Evolutionary conservation across 495 filamentous ascomycete genomes (phyloP).

Genomic region (Xylaria castorea): DNA sequence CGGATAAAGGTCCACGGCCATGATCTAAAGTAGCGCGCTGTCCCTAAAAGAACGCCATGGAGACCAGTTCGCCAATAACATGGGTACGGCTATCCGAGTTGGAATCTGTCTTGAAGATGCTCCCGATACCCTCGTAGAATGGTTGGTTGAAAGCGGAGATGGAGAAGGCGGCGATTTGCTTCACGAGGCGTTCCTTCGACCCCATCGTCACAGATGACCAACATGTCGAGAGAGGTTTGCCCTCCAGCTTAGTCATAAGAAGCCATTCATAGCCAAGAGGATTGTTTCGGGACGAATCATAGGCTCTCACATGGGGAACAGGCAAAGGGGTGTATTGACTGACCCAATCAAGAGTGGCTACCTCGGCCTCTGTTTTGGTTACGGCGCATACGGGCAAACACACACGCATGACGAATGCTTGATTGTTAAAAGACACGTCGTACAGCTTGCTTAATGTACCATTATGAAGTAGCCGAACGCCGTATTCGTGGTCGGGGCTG

Average conservation of each 20-base stretch:
- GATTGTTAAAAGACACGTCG: slow-evolving; percentile 34
- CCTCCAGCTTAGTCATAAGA: slow-evolving; percentile 58
- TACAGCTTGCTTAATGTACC: slow-evolving; percentile 50
- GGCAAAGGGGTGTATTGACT: slow-evolving; percentile 55
- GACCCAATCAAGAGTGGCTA: slow-evolving; percentile 60
- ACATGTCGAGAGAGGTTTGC: slow-evolving; percentile 46
- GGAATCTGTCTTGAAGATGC: slow-evolving; percentile 37
- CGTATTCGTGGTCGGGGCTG: slow-evolving; percentile 21
- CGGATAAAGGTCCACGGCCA: slow-evolving; percentile 38
- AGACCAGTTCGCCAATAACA: slow-evolving; percentile 41
- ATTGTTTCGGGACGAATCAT: slow-evolving; percentile 53
- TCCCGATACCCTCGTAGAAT: slow-evolving; percentile 49
- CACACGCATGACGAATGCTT: slow-evolving; percentile 56
- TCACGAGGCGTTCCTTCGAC: slow-evolving; percentile 47
- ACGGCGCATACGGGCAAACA: slow-evolving; percentile 60
- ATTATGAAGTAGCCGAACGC: slow-evolving; percentile 28
- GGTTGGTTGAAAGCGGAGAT: slow-evolving; percentile 35
- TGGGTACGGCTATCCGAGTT: slow-evolving; percentile 15
- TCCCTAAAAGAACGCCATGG: slow-evolving; percentile 45
- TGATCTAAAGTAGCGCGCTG: slow-evolving; percentile 36
- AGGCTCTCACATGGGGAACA: slow-evolving; percentile 57
- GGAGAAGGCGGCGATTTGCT: slow-evolving; percentile 47
- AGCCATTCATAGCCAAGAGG: slow-evolving; percentile 67
- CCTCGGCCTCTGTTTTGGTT: slow-evolving; percentile 62
- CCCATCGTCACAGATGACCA: slow-evolving; percentile 50